Evolutionary conservation across 148 eudicot species (phyloP).

Genomic region (Rhododendron molle): DNA sequence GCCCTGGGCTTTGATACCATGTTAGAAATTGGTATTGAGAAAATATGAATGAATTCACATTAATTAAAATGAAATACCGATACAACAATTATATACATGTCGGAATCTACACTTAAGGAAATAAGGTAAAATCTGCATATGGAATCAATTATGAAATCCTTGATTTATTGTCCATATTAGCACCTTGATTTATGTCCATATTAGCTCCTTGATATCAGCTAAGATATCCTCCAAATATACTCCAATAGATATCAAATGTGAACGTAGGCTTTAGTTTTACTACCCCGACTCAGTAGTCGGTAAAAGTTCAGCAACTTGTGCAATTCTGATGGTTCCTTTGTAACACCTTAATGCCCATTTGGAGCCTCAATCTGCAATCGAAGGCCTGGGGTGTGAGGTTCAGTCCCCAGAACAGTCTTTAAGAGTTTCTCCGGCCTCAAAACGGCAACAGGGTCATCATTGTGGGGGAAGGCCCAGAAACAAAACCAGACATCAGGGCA

Average conservation of each 20-base stretch:
- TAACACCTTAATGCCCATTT: not conserved
- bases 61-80: too few species aligned
- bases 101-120: too few species aligned
- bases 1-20: too few species aligned
- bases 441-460: slow-evolving; percentile 14
- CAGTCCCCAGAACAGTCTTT: slow-evolving; percentile 23
- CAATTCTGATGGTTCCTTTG: not conserved
- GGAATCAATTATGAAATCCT: too few species aligned
- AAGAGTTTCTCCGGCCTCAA: slow-evolving; percentile 54
- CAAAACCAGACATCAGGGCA: slow-evolving; percentile 18
- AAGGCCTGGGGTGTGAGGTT: slow-evolving; percentile 33
- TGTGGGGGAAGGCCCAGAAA: slow-evolving; percentile 23
- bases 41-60: too few species aligned
- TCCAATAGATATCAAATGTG: not conserved
- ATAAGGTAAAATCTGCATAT: too few species aligned
- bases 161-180: too few species aligned
- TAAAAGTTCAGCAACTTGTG: not conserved
- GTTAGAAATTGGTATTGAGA: too few species aligned
- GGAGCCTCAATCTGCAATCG: slow-evolving; percentile 20
- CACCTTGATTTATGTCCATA: too few species aligned
- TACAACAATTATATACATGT: too few species aligned
- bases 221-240: too few species aligned
- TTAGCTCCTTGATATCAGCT: too few species aligned
- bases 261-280: not conserved
- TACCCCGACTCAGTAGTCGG: not conserved